A percentile compares a stretch with the other conserved stretches of the same genome.
phyloP scores from a whole-genome alignment of 345 rosid species.

The Eutrema japonicum region DNA sequence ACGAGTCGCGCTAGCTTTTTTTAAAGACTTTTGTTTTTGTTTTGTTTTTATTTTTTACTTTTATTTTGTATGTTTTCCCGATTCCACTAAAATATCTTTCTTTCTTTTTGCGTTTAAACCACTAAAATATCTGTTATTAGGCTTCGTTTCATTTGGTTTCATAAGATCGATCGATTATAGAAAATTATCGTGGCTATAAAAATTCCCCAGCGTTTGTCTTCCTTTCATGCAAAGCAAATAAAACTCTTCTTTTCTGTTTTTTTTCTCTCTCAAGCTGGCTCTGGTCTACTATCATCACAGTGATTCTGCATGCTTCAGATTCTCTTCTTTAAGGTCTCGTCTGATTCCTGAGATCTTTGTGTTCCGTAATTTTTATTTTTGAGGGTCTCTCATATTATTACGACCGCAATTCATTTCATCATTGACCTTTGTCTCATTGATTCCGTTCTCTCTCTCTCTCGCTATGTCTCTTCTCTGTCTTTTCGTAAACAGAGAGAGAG shows the following conservation, averaged over 20 bases:
- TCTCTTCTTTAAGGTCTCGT: slow-evolving; percentile 4
- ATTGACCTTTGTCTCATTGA: slow-evolving; percentile 4
- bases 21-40: not conserved
- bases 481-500: slow-evolving; percentile 25
- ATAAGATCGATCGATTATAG: slow-evolving; percentile 3
- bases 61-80: not conserved
- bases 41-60: not conserved
- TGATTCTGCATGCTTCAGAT: slow-evolving; percentile 42
- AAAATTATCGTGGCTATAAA: slow-evolving; percentile 22
- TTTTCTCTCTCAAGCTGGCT: slow-evolving; percentile 27
- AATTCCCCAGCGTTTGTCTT: not conserved
- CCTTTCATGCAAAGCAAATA: slow-evolving; percentile 35
- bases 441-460: slow-evolving; percentile 14
- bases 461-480: not conserved
- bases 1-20: slow-evolving; percentile 27
- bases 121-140: slow-evolving; percentile 28
- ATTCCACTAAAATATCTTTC: slow-evolving; percentile 24
- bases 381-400: not conserved
- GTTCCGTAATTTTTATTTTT: not conserved
- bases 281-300: slow-evolving; percentile 23
- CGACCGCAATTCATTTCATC: slow-evolving; percentile 16
- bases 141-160: slow-evolving; percentile 3
- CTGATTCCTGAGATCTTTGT: slow-evolving; percentile 11
- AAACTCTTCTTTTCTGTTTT: slow-evolving; percentile 19
- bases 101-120: no score